Conservation (phyloP, 2,329 filamentous ascomycete genomes). For the Epichloe brachyelytri region DNA sequence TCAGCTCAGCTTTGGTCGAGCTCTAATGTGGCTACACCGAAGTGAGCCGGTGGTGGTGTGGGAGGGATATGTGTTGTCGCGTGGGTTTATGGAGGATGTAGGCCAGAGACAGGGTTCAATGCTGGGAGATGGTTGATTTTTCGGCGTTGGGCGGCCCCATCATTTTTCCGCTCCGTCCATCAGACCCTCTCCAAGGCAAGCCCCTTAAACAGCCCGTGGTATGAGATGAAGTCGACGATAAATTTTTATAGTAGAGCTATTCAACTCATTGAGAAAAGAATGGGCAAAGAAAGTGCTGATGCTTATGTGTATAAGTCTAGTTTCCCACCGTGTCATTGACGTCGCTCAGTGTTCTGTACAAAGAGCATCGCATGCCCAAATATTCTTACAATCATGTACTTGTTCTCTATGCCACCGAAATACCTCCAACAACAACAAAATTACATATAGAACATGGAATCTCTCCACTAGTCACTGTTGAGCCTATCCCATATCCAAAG, state of each 20-base stretch:
- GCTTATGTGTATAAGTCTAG: not conserved
- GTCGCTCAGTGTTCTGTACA: not conserved
- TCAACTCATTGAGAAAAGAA: too few relatives aligned
- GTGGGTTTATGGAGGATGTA: not conserved
- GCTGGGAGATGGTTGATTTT: not conserved
- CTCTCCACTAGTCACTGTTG: not conserved
- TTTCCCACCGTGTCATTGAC: not conserved
- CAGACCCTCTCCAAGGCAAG: not conserved
- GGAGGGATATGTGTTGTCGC: not conserved
- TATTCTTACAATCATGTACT: not conserved
- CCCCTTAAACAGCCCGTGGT: not conserved
- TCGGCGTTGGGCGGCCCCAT: not conserved
- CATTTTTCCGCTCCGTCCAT: conserved; percentile 3
- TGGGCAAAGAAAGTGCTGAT: not conserved
- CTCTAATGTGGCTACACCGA: not conserved
- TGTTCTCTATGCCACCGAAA: not conserved
- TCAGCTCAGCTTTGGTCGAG: not conserved
- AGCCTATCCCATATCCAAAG: conserved; percentile 1
- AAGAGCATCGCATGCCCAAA: not conserved
- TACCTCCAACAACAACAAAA: not conserved
- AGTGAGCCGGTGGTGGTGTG: not conserved
- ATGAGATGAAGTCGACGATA: too few relatives aligned
- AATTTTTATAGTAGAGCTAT: too few relatives aligned
- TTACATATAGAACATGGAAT: not conserved
- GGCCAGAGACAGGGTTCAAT: not conserved